Evolutionary conservation across 106 monocot genomes (phyloP).

Genomic region (Posidonia australis): DNA sequence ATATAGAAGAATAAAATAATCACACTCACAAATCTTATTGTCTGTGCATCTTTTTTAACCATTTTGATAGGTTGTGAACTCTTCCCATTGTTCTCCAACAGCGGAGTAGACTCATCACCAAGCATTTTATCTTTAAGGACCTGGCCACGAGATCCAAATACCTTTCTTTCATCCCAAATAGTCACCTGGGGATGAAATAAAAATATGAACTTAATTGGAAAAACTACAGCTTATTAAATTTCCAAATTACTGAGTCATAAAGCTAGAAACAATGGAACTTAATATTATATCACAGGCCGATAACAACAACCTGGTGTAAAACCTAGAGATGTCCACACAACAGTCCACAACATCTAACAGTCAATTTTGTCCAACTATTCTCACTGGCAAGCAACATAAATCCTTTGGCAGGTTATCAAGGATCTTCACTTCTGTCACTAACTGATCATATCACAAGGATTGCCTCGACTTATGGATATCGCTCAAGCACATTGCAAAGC

Average conservation of each 20-base stretch:
- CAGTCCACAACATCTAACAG: no score
- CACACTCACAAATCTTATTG: slow-evolving; percentile 80
- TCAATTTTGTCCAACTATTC: no score
- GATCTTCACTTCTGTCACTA: no score
- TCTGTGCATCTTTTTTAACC: slow-evolving; percentile 67
- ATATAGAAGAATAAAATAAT: not conserved
- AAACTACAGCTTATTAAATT: not conserved
- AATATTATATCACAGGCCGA: no score
- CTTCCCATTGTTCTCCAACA: slow-evolving; percentile 45
- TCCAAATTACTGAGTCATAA: not conserved
- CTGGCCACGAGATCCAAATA: slow-evolving; percentile 87
- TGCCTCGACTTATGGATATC: no score
- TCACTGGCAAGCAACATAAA: no score
- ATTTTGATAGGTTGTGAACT: slow-evolving; percentile 60
- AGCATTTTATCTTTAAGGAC: slow-evolving; percentile 81
- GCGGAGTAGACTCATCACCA: slow-evolving; percentile 36
- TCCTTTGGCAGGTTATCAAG: no score
- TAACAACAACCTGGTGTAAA: no score
- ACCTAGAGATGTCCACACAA: no score
- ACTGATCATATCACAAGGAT: no score
- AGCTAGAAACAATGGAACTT: no score
- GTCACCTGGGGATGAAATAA: slow-evolving; percentile 41
- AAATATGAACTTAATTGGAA: not conserved
- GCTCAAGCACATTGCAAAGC: no score
- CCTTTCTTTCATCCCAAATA: slow-evolving; percentile 98